Conservation (phyloP, 805 yeast species). For the Lipomyces lipofer region DNA sequence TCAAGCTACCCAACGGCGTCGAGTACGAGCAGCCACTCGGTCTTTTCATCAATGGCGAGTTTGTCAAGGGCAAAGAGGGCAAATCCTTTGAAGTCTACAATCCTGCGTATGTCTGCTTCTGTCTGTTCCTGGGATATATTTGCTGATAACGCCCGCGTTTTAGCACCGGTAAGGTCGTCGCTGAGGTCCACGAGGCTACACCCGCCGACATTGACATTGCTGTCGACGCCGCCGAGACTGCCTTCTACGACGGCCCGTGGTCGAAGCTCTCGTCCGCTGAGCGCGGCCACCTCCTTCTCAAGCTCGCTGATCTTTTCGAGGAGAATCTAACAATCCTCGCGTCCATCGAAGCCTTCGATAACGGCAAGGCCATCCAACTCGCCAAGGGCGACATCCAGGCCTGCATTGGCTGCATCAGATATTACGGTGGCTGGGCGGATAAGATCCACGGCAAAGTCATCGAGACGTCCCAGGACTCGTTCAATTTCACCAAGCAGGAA, state of each 20-base stretch:
- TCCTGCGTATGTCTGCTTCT: constrained; percentile 27
- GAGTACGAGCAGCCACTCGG: constrained; percentile 80
- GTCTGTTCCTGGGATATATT: neutral
- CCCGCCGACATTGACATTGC: constrained; percentile 81
- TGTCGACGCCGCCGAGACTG: constrained; percentile 78
- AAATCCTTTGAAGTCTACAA: constrained; percentile 59
- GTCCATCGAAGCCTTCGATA: constrained; percentile 79
- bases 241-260: constrained; percentile 68
- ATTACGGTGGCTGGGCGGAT: constrained; percentile 91
- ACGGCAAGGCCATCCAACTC: constrained; percentile 72
- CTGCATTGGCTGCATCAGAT: constrained; percentile 68
- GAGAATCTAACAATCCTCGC: constrained; percentile 70
- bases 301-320: constrained; percentile 78
- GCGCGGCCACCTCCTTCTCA: constrained; percentile 63
- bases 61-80: constrained; percentile 58
- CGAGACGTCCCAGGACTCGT: constrained; percentile 72
- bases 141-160: neutral
- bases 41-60: constrained; percentile 76
- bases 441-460: constrained; percentile 74
- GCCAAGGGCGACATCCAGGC: constrained; percentile 72
- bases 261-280: constrained; percentile 64
- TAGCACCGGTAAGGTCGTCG: constrained; percentile 56
- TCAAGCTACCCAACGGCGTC: constrained; percentile 72
- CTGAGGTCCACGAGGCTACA: constrained; percentile 70
- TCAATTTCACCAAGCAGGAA: constrained; percentile 79